Base-by-base conservation (phyloP, 2,329 filamentous ascomycete species). In the Ophiostoma angusticollis region DNA sequence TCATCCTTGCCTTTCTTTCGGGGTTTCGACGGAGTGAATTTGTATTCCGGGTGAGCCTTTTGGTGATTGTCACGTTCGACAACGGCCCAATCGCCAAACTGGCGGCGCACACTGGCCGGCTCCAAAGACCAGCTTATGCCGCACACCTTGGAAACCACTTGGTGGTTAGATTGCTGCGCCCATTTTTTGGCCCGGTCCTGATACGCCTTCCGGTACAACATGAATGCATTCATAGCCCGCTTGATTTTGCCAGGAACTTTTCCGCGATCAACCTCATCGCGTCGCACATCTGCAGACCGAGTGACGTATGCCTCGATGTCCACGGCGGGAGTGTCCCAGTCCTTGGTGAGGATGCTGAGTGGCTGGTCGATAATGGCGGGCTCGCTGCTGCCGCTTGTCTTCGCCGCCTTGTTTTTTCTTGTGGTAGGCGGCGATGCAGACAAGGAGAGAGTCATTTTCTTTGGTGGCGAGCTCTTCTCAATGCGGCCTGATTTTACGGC, bases 201-300 rank as follows among this genome's bases (percentile, higher is more conserved):
- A 54, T 84, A 95, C 6, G 85, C 84, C 48, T 91, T 94, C 30
- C 91, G 80, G 58, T 98, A 98, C 36, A 98, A 67, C 81, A 98
- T 94, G 64, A 96, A 98, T 1, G 84, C 89, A 58, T 98, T 98
- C 80, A 95, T 93, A 3, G 91, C 87, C 22, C 91, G 72, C 52
- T 89, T 85, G 49, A 96, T 72, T 55, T 87, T 86, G 19, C 83
- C 83, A 2, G 65, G 66, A 25, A 76, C 64, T 51, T 78, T 84
- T 41, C 76, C 72, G 50, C 74, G 71, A 31, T 75, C 70, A 9
- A 80, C 76, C 56, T 94, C 86, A 39, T 65, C 61, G 35, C 65
- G 67, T 41, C 89, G 74, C 6, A 69, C 68, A 41, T 84, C 78
- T 2, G 65, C 60, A 9, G 81, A 65, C 36, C 89, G 73, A 50